Evolutionary conservation across 768 basidiomycete species (phyloP).

Genomic region (Cantharellus anzutake): DNA sequence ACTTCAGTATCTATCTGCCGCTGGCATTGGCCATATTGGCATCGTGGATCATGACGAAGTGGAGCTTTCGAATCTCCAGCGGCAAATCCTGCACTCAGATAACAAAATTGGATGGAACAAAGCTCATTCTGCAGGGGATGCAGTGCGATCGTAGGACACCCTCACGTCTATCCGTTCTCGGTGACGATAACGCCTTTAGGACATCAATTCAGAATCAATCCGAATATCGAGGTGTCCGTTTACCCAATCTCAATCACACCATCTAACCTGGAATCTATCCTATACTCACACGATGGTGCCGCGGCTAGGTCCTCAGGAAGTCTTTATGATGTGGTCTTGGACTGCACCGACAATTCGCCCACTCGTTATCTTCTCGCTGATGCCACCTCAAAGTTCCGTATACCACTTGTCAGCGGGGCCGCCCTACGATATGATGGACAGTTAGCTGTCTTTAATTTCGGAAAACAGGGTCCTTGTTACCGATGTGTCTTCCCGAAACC

Average conservation of each 20-base stretch:
- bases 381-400: conserved; percentile 50
- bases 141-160: conserved; percentile 37
- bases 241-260: conserved; percentile 34
- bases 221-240: conserved; percentile 38
- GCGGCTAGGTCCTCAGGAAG: neutral
- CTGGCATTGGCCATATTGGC: conserved; percentile 65
- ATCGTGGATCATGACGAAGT: conserved; percentile 82
- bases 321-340: conserved; percentile 60
- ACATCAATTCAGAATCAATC: conserved; percentile 42
- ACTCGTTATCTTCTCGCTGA: conserved; percentile 91
- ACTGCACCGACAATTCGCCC: conserved; percentile 87
- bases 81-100: conserved; percentile 79
- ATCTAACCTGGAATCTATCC: conserved; percentile 35
- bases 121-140: conserved; percentile 57
- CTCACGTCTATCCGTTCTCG: neutral
- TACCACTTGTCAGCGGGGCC: conserved; percentile 81
- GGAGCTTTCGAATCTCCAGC: conserved; percentile 74
- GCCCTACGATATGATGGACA: conserved; percentile 77
- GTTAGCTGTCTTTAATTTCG: conserved; percentile 52
- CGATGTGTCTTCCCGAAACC: conserved; percentile 82
- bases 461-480: conserved; percentile 62
- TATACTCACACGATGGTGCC: conserved; percentile 20
- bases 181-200: neutral
- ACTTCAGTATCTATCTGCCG: conserved; percentile 81
- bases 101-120: conserved; percentile 56